These are phyloP conservation scores for Bimuria novae-zelandiae DNA, from an alignment of 2,329 filamentous ascomycete genomes.

Conservation along the genomic window DNA sequence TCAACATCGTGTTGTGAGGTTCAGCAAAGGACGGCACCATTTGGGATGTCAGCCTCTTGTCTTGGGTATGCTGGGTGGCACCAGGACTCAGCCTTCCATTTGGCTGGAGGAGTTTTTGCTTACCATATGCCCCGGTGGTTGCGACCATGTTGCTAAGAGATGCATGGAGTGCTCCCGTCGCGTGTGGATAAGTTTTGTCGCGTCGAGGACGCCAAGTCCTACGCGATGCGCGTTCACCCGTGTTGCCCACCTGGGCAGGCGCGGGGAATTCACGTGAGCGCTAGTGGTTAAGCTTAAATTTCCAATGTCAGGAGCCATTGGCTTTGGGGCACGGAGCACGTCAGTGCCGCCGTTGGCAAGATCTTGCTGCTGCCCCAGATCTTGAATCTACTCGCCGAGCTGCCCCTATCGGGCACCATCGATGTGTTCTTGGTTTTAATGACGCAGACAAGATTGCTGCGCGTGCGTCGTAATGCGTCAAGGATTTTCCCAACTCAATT, in stretches of 20 bases:
- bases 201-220: slow-evolving; percentile 1
- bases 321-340: not conserved
- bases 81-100: no score
- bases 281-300: slow-evolving; percentile 3
- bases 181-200: slow-evolving; percentile 14
- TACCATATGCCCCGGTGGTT: slow-evolving; percentile 35
- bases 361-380: slow-evolving; percentile 18
- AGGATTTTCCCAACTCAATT: not conserved
- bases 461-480: no score
- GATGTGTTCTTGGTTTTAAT: not conserved
- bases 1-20: not conserved
- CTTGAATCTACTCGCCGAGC: not conserved
- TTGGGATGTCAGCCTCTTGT: not conserved
- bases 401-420: not conserved
- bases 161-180: slow-evolving; percentile 19
- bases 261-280: slow-evolving; percentile 13
- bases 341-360: slow-evolving; percentile 5
- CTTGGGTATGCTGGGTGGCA: no score
- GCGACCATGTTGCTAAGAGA: slow-evolving; percentile 29
- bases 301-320: not conserved
- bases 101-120: slow-evolving; percentile 10
- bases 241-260: no score
- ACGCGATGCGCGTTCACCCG: slow-evolving; percentile 3
- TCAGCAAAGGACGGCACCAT: not conserved
- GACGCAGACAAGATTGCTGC: not conserved